Base-by-base conservation (phyloP, 2,329 filamentous ascomycete species). In the Fusarium ramigenum region DNA sequence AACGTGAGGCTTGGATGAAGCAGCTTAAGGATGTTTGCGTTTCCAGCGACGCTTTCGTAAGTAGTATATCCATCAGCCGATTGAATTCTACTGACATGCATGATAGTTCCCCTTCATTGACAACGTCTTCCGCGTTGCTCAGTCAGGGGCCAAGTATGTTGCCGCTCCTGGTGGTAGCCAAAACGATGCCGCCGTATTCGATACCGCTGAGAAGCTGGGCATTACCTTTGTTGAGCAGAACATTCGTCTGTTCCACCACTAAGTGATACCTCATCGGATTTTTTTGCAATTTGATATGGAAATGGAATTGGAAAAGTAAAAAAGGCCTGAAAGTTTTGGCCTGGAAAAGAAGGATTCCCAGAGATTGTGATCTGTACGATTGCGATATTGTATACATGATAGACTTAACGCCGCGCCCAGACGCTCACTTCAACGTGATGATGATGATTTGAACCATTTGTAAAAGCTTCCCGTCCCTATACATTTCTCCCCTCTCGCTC, bases 221-320 rank as follows among this genome's bases (percentile, higher is more conserved):
- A 97, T 98, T 78, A 95, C 93, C 49, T 98, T 98, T 84, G 93
- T 98, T 42, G 95, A 99, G 88, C 96, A 99, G 88, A 94, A 93
- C 81, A 92, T 93, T 67, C 91, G 96, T 77, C 56, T 70, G 44
- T 70, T 70, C 64, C 73, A 75, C 65, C 73, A 75, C 57, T 72
- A 74, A 74, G 60, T 49, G 63, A 74, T 72, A 76, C 61, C 68
- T 63, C 53, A 50, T 72, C 47, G 28, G 47, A 61, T 60, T 44
- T 56, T 34, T 72, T 63, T 61, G 44, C 50, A 34, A 32, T 61
- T 47, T 67, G 58, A 50, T 23, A 65, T 42, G 37, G 56, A 63
- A 69, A 42, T 47, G 65, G 56, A 70, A 52, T n/a, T 66, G 64
- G 52, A 67, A 71, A 67, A 71, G 42, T 46, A 54, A 49, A 59